Base-by-base conservation (phyloP, 2,329 filamentous ascomycete species). In the Orbilia javanica region DNA sequence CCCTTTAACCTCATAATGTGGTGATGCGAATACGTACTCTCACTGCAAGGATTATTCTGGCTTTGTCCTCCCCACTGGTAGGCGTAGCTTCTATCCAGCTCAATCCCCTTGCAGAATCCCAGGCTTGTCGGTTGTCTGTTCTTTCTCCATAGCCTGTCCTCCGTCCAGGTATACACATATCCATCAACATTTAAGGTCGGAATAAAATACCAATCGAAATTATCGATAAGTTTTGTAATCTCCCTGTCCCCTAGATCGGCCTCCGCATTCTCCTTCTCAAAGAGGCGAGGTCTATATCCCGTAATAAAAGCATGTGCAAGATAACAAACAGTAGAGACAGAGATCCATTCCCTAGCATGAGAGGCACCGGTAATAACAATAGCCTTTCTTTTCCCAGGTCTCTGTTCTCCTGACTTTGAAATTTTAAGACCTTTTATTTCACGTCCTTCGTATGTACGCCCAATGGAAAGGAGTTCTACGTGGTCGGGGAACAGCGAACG, bases 281-380 rank as follows among this genome's bases (percentile, higher is more conserved):
- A 87, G 79, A 82, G 88, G 84, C 88, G 87, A 80, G 93, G 93
- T 77, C 92, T 92, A 83, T 95, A 96, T 3, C 90, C 89, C 0
- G 92, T 94, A 81, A 97, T 92, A 57, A 98, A 87, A 15, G 90
- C 92, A 89, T 96, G 97, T 8, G 95, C 93, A 31, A 97, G 86
- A 82, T 97, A 98, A 82, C 92, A 96, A 65, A 96, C 93, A 0
- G 94, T 97, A 82, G 91, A 96, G 0, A 92, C 94, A 55, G 93
- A 93, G 80, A 99, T 97, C 96, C 96, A 99, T 86, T 99, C 96
- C 42, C 96, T 89, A 2, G 94, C 95, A 84, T 98, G 96, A n/a
- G 92, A 87, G 60, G 95, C 95, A 67, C 93, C 96, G 3, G 90
- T 90, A 20, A 99, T 86, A 63, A 97, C 86, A 71, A 97, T 89